Evolutionary conservation across 108 stramenopile genomes (phyloP), one percentile per base, ranked within the genome.

Genomic region (Fistulifera pelliculosa): DNA sequence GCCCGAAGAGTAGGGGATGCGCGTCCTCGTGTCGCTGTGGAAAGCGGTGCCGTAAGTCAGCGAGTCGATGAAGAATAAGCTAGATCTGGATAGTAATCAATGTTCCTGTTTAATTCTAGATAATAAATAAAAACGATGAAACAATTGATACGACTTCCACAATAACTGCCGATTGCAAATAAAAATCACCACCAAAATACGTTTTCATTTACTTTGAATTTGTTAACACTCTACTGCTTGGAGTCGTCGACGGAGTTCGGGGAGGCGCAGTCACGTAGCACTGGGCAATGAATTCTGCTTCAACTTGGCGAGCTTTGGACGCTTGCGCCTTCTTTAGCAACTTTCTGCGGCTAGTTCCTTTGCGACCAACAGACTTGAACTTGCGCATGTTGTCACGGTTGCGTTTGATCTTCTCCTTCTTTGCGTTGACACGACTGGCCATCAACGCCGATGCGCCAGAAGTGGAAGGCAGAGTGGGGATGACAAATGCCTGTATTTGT

Each of bases 311-410:
- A 42, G 78, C 78, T 49, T 76, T 72, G 62, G 66, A 60, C 23
- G 89, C 80, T 44, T 62, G 62, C 11, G 79, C 54, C 74, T 85
- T 90, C 50, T 83, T 81, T 76, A 90, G 69, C 58, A 71, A 70
- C 79, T 90, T 90, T 74, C 83, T 71, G 56, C 82, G 79, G 73
- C 75, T 77, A 39, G 79, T 82, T 56, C 89, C 89, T 22, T 73
- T 69, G 27, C 68, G 64, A 65, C 86, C 86, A 1, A 71, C 77
- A 31, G 71, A 68, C 42, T 81, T 69, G 70, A 90, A 90, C 67
- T 90, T 90, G 45, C 89, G 80, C 89, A 90, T 90, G 61, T 90
- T 90, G 57, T 90, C 89, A 52, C 89, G 76, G 77, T 92, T 92
- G 28, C 86, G 76, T 77, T 87, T 83, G 53, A 79, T 79, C 75